Evolutionary conservation across 2,329 filamentous ascomycete genomes (phyloP).

Genomic region (Juglanconis sp.): DNA sequence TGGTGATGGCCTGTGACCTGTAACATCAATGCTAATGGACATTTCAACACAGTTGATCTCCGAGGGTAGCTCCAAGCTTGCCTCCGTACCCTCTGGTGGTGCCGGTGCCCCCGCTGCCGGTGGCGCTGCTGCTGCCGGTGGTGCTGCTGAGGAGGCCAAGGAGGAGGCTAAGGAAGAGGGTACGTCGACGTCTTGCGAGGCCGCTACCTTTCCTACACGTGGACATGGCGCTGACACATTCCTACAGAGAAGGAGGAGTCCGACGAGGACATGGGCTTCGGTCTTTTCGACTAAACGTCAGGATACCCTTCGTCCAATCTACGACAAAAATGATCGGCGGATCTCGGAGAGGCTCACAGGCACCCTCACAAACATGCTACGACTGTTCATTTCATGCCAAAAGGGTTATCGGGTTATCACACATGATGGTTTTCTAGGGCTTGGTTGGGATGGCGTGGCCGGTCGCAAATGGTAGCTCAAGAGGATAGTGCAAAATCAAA

Average conservation of each 20-base stretch:
- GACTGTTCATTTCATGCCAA: constrained; percentile 30
- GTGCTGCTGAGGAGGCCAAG: constrained; percentile 58
- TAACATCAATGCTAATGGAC: constrained; percentile 13
- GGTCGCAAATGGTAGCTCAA: constrained; percentile 12
- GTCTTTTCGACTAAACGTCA: constrained; percentile 67
- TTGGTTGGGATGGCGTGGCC: constrained; percentile 2
- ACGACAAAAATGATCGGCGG: neutral
- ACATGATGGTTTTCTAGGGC: constrained; percentile 5
- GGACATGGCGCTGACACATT: constrained; percentile 25
- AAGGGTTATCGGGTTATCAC: constrained; percentile 20
- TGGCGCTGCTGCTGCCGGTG: constrained; percentile 66
- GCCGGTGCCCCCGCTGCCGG: constrained; percentile 64
- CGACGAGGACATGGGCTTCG: constrained; percentile 75
- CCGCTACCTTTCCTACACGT: constrained; percentile 6
- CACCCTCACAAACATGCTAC: constrained; percentile 17
- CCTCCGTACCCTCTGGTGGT: constrained; percentile 89
- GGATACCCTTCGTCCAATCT: neutral
- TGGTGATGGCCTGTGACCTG: neutral
- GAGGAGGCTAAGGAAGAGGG: constrained; percentile 76
- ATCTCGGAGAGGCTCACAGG: constrained; percentile 12
- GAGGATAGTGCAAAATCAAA: constrained; percentile 4
- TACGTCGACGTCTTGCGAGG: constrained; percentile 45
- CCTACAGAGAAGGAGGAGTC: constrained; percentile 62
- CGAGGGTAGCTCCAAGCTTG: constrained; percentile 88
- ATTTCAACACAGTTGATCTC: constrained; percentile 69